Base-by-base conservation (phyloP, 345 rosid species). In the Camelina sativa region DNA sequence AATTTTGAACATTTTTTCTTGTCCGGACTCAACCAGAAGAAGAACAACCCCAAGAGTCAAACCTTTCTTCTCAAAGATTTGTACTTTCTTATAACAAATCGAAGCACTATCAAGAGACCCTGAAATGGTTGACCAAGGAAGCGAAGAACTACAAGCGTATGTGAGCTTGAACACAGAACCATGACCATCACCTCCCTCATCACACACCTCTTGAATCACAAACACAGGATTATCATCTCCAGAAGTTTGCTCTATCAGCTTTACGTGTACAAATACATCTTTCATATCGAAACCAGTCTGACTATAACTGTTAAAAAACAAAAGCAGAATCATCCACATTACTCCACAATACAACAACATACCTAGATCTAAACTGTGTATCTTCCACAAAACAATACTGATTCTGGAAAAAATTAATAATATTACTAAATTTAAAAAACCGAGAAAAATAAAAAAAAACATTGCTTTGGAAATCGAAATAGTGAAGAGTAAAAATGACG, bases 51-150 rank as follows among this genome's bases (percentile, higher is more conserved):
- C 99, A 3, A 95, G 88, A 9, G 97, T 92, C 58, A 89, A 95
- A 8, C 96, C 93, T 38, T 92, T 95, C 89, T 92, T 95, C 86
- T 95, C 97, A 76, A 95, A 95, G 81, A 92, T 90, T 82, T 92
- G 99, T 30, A 83, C 86, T 76, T 86, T 87, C 87, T 92, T 90
- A 79, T 88, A 92, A 75, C 82, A 86, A 60, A 95, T 86, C 34
- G 86, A 92, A 60, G 87, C 86, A 76, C 63, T 81, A 70, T 90
- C 99, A 55, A 95, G 81, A 44, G 93, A 86, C 41, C 81, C 92
- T 34, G 97, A 90, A 89, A 90, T 85, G 1, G 79, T 80, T 4
- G 97, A 84, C 93, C 97, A 90, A 0, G 94, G 88, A 82, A 95
- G 83, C 15, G 76, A 82, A 50, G 86, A 89, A 76, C 81, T 86